Conservation (phyloP, 2,329 filamentous ascomycete genomes). For the Periconia macrospinosa region DNA sequence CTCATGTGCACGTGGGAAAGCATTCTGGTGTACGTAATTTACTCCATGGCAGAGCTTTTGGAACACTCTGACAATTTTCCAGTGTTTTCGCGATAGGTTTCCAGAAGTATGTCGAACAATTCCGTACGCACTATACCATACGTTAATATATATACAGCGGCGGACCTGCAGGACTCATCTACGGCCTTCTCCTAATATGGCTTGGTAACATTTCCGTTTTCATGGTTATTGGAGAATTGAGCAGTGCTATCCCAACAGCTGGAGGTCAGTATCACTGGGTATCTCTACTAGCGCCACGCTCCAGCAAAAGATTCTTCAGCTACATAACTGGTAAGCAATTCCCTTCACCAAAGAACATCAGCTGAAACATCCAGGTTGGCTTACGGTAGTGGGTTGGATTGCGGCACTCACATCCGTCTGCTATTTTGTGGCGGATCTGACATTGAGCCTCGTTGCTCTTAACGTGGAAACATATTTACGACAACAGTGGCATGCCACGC, state of each 20-base stretch:
- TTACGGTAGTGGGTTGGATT: conserved; percentile 49
- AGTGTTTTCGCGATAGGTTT: conserved; percentile 41
- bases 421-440: conserved; percentile 39
- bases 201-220: conserved; percentile 43
- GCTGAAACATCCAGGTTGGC: conserved; percentile 39
- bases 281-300: conserved; percentile 46
- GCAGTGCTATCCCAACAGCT: conserved; percentile 41
- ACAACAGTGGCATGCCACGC: conserved; percentile 54
- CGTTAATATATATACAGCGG: conserved; percentile 22
- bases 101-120: conserved; percentile 27
- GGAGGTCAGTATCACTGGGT: conserved; percentile 49
- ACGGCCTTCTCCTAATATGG: conserved; percentile 42
- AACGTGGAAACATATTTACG: conserved; percentile 41
- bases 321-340: conserved; percentile 43
- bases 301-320: conserved; percentile 47
- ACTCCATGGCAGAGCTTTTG: neutral
- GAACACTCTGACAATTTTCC: neutral
- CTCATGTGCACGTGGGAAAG: conserved; percentile 45
- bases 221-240: conserved; percentile 40
- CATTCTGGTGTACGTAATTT: conserved; percentile 34
- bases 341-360: neutral
- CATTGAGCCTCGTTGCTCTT: conserved; percentile 40
- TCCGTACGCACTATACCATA: neutral
- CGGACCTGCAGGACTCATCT: conserved; percentile 41
- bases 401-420: conserved; percentile 41